These are phyloP conservation scores for Pythium volutum DNA, from an alignment of 352 stramenopile genomes.

Conservation along the genomic window DNA sequence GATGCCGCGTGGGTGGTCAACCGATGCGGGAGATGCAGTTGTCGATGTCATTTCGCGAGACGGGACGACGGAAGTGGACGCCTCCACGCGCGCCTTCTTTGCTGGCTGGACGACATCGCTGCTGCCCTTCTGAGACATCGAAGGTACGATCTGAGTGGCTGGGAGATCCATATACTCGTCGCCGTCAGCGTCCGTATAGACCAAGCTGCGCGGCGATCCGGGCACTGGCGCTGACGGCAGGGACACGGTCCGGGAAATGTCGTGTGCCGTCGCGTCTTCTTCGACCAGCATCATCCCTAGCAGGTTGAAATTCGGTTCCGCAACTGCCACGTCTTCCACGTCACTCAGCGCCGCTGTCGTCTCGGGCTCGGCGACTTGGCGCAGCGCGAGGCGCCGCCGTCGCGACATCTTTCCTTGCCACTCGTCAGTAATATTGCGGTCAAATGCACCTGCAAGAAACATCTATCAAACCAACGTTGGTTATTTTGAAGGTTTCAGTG, in stretches of 20 bases:
- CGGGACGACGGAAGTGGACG: neutral
- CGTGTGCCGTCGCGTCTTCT: neutral
- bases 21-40: neutral
- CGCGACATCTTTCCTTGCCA: slow-evolving; percentile 16
- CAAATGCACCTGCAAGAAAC: neutral
- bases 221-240: neutral
- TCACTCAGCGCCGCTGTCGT: slow-evolving; percentile 19
- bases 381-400: slow-evolving; percentile 19
- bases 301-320: slow-evolving; percentile 22
- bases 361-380: slow-evolving; percentile 21
- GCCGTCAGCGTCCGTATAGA: slow-evolving; percentile 7
- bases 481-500: slow-evolving; percentile 9
- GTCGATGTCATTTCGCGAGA: neutral
- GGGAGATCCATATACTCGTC: slow-evolving; percentile 1
- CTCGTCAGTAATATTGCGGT: neutral
- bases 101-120: neutral
- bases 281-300: slow-evolving; percentile 16
- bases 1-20: slow-evolving; percentile 13
- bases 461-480: slow-evolving; percentile 21
- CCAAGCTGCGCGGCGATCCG: neutral
- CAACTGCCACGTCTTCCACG: slow-evolving; percentile 11
- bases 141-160: slow-evolving; percentile 1
- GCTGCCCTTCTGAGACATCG: neutral
- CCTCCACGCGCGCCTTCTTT: slow-evolving; percentile 13
- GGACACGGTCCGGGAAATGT: neutral